phyloP scores from a whole-genome alignment of 2,329 filamentous ascomycete species.

The Alternaria viburni region DNA sequence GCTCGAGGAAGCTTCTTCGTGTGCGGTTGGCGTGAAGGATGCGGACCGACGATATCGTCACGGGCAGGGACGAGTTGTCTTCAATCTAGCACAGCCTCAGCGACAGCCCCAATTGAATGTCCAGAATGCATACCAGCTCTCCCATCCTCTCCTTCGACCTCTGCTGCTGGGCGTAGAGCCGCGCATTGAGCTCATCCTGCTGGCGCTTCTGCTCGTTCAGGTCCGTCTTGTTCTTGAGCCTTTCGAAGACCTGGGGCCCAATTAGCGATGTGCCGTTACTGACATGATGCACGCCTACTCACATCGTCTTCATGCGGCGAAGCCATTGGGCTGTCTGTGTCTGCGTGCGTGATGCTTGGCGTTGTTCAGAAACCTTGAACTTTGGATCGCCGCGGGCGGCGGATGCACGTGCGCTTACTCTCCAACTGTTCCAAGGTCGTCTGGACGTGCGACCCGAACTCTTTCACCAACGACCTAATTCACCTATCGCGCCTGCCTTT shows the following conservation, averaged over 20 bases:
- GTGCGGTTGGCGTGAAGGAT: conserved; percentile 84
- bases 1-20: conserved; percentile 81
- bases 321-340: conserved; percentile 49
- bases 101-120: conserved; percentile 2
- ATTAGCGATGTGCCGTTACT: conserved; percentile 15
- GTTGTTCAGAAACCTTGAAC: conserved; percentile 23
- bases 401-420: conserved; percentile 21
- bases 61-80: conserved; percentile 84
- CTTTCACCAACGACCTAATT: background rate
- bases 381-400: conserved; percentile 11
- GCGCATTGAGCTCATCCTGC: conserved; percentile 65
- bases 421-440: background rate
- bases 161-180: conserved; percentile 63
- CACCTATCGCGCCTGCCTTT: background rate
- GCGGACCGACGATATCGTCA: conserved; percentile 84
- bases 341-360: conserved; percentile 35
- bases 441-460: background rate
- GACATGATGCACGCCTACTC: conserved; percentile 13
- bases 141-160: conserved; percentile 68
- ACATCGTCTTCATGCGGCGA: conserved; percentile 56
- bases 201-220: conserved; percentile 65
- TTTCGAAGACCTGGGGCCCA: conserved; percentile 60
- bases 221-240: conserved; percentile 64
- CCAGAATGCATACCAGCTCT: conserved; percentile 64
- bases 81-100: conserved; percentile 63